phyloP scores from a whole-genome alignment of 2,329 filamentous ascomycete species.

The Pseudonectria foliicola region DNA sequence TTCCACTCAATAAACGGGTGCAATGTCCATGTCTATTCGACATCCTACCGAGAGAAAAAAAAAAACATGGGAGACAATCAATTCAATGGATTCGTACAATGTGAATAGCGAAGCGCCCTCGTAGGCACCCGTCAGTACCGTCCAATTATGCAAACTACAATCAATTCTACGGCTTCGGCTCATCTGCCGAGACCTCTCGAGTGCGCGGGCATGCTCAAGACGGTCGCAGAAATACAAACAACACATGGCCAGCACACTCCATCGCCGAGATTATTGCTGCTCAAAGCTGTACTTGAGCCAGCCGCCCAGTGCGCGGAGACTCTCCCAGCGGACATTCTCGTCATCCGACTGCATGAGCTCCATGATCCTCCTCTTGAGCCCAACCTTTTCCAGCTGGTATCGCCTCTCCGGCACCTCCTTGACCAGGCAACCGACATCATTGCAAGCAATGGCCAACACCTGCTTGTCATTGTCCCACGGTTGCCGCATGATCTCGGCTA shows the following conservation, averaged over 20 bases:
- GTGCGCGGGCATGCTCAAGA: constrained; percentile 9
- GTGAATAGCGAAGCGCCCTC: constrained; percentile 9
- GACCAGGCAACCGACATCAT: constrained; percentile 82
- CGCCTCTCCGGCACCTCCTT: constrained; percentile 84
- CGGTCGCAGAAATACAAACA: constrained; percentile 6
- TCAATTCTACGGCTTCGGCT: constrained; percentile 19
- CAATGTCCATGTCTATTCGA: too few species aligned
- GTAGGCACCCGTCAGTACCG: constrained; percentile 13
- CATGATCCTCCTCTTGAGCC: constrained; percentile 83
- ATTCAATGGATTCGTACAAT: constrained; percentile 10
- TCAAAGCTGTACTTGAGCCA: constrained; percentile 62
- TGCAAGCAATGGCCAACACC: constrained; percentile 86
- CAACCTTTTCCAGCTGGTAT: constrained; percentile 70
- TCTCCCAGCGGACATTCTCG: constrained; percentile 88
- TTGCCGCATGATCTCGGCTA: constrained; percentile 74
- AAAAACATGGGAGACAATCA: too few species aligned
- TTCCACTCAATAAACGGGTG: too few species aligned
- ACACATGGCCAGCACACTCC: too few species aligned
- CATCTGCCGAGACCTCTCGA: constrained; percentile 18
- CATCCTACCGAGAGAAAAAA: too few species aligned
- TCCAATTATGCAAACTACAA: constrained; percentile 26
- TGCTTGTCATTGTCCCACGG: constrained; percentile 76
- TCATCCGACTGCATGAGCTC: constrained; percentile 86
- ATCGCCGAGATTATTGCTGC: constrained; percentile 18
- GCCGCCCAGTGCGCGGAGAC: constrained; percentile 68